Evolutionary conservation across 495 filamentous ascomycete species (phyloP).

Genomic region (Eremomyces bilateralis): DNA sequence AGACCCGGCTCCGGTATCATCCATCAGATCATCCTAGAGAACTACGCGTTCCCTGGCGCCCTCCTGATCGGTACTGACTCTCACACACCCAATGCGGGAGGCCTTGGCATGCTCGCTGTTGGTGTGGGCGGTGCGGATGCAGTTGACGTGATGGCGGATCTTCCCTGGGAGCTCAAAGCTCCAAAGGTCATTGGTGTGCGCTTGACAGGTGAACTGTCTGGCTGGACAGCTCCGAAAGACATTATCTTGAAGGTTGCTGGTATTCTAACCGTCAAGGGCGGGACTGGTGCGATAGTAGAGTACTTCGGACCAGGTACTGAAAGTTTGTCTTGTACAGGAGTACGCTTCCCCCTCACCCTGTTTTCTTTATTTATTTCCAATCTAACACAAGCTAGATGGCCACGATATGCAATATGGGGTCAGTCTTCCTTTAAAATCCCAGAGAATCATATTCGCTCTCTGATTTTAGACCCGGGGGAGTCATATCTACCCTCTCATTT

Average conservation of each 20-base stretch:
- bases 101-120: slow-evolving; percentile 87
- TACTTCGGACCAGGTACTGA: slow-evolving; percentile 79
- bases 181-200: slow-evolving; percentile 93
- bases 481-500: too few relatives aligned
- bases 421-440: too few relatives aligned
- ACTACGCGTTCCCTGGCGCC: slow-evolving; percentile 97
- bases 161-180: slow-evolving; percentile 96
- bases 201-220: slow-evolving; percentile 71
- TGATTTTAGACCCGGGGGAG: too few relatives aligned
- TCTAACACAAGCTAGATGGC: too few relatives aligned
- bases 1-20: slow-evolving; percentile 97
- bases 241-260: slow-evolving; percentile 97
- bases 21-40: slow-evolving; percentile 95
- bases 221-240: slow-evolving; percentile 94
- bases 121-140: slow-evolving; percentile 98
- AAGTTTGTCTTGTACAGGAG: slow-evolving; percentile 41
- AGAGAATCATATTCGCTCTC: too few relatives aligned
- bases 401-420: slow-evolving; percentile 40
- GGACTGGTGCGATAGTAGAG: slow-evolving; percentile 91
- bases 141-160: slow-evolving; percentile 94
- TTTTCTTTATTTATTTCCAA: too few relatives aligned
- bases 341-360: too few relatives aligned
- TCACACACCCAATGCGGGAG: slow-evolving; percentile 95
- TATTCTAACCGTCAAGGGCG: slow-evolving; percentile 93
- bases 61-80: slow-evolving; percentile 97